phyloP scores from a whole-genome alignment of 805 yeast species.

The Zygosaccharomyces siamensis region DNA sequence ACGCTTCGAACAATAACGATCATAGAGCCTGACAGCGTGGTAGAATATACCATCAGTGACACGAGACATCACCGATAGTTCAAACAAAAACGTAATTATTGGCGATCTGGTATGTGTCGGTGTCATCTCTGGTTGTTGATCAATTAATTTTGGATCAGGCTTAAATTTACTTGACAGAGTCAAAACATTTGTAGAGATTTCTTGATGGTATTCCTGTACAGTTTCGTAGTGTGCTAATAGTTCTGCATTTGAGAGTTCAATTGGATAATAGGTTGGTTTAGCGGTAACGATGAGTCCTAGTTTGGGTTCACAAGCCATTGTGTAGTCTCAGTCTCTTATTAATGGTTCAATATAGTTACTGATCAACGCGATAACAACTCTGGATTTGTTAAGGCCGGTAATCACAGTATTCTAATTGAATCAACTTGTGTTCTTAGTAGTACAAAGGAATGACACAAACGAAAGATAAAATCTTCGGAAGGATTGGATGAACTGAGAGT shows the following conservation, averaged over 20 bases:
- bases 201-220: constrained; percentile 49
- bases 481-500: constrained; percentile 1
- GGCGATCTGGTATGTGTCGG: constrained; percentile 63
- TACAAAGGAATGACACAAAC: background rate
- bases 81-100: constrained; percentile 74
- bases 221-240: constrained; percentile 42
- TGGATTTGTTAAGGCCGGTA: background rate
- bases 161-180: constrained; percentile 38
- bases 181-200: constrained; percentile 40
- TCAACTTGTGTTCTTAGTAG: background rate
- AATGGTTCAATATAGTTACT: background rate
- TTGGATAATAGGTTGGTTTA: constrained; percentile 48
- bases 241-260: constrained; percentile 47
- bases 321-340: background rate
- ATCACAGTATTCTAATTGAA: background rate
- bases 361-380: background rate
- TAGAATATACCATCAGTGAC: constrained; percentile 63
- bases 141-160: constrained; percentile 62
- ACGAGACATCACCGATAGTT: constrained; percentile 59
- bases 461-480: constrained; percentile 3
- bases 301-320: constrained; percentile 6
- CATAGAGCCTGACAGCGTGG: constrained; percentile 72
- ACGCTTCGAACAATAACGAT: constrained; percentile 85
- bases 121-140: constrained; percentile 82
- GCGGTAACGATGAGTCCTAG: constrained; percentile 39